Conservation (phyloP, 2,329 filamentous ascomycete genomes). For the Arthrobotrys sphaeroides region DNA sequence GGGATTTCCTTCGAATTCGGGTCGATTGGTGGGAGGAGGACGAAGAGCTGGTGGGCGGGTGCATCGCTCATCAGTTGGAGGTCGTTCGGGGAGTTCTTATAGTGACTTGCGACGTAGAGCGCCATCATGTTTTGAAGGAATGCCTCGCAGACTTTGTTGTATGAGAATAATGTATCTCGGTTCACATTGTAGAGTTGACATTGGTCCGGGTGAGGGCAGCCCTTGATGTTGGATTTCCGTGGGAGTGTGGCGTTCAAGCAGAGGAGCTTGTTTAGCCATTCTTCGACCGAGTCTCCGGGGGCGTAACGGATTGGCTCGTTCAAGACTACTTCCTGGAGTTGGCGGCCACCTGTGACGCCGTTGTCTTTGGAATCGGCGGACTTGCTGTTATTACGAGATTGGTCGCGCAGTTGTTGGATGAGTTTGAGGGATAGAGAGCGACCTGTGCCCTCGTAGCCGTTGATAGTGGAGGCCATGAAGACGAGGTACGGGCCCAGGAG, state of each 20-base stretch:
- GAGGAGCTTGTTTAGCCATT: slow-evolving; percentile 92
- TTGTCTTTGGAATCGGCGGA: slow-evolving; percentile 68
- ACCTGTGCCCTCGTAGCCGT: slow-evolving; percentile 97
- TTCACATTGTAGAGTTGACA: slow-evolving; percentile 95
- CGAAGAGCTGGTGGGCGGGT: slow-evolving; percentile 93
- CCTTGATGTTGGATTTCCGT: slow-evolving; percentile 75
- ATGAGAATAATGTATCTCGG: slow-evolving; percentile 96
- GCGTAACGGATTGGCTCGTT: slow-evolving; percentile 95
- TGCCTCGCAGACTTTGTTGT: slow-evolving; percentile 94
- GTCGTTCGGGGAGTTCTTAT: slow-evolving; percentile 98
- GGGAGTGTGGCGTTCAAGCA: slow-evolving; percentile 93
- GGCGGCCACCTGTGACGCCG: slow-evolving; percentile 73
- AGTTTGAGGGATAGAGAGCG: slow-evolving; percentile 93
- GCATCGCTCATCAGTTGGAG: slow-evolving; percentile 99
- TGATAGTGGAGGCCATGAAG: slow-evolving; percentile 99
- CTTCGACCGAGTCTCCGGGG: slow-evolving; percentile 88
- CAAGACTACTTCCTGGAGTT: slow-evolving; percentile 89
- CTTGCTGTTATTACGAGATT: slow-evolving; percentile 76
- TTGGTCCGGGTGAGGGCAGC: slow-evolving; percentile 87
- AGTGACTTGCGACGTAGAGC: slow-evolving; percentile 94
- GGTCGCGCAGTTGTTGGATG: slow-evolving; percentile 94
- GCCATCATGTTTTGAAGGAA: slow-evolving; percentile 99
- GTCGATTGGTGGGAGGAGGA: slow-evolving; percentile 84
- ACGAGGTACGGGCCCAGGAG: slow-evolving; percentile 96
- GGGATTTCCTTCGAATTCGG: slow-evolving; percentile 81